Evolutionary conservation across 2,329 filamentous ascomycete genomes (phyloP), one percentile per base, ranked within the genome.

Genomic region (Neopestalotiopsis sp.): DNA sequence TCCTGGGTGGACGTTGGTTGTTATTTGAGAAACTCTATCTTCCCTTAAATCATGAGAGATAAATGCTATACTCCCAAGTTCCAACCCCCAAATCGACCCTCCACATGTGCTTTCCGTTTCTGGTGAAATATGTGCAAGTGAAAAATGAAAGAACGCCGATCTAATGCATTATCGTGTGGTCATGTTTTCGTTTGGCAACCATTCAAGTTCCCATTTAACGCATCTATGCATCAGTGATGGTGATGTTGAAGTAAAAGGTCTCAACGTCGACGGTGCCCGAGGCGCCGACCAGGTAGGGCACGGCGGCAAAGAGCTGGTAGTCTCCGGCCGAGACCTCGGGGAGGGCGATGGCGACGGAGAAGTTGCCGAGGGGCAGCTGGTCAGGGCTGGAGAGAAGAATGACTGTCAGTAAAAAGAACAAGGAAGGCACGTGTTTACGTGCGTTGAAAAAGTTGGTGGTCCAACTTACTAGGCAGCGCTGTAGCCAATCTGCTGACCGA

Each of bases 401-500:
- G 52, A 65, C 65, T 38, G 68, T 67, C 59, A 67, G 66, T 56
- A 20, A 30, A 13, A n/a, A 13, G 6, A 4, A 60, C 17, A n/a
- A 24, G 20, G 30, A 1, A 14, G 4, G 6, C 24, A 17, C 17
- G 24, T 24, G 24, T 24, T 24, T 24, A 24, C 24, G 24, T 24
- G 24, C 24, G 24, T 24, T 24, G 24, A 24, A 24, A 24, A 24
- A 24, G 24, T 24, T 14, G 20, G 4, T 34, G 13, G 4, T 5
- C 58, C 69, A 69, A 70, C 30, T 65, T 72, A 70, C 74, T 75
- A 77, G 17, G 77, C 71, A 2, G 60, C 32, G 24, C 74, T 75
- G 73, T 77, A 79, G n/a, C 69, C 72, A 70, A 80, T 72, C 68
- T 75, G 73, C 0, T 64, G 71, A 60, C 78, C 78, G 69, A 79